Evolutionary conservation across 768 basidiomycete genomes (phyloP).

Genomic region (Fomitopsis serialis): DNA sequence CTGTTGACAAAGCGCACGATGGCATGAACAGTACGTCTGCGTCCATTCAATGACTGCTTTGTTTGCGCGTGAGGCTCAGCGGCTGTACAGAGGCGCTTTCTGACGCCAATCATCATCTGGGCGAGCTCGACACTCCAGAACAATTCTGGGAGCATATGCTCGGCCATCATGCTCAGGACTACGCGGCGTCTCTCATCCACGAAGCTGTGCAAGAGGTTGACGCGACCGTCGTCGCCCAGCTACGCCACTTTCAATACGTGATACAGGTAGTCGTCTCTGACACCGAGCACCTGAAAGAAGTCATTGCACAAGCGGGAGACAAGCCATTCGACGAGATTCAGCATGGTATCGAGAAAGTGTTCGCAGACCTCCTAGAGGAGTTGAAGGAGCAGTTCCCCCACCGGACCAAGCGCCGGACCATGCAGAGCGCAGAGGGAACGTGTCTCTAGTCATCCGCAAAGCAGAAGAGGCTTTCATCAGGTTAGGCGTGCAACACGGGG

Average conservation of each 20-base stretch:
- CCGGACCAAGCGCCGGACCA: constrained; percentile 27
- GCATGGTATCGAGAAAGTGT: background rate
- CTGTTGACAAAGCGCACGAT: no score
- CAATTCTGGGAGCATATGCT: background rate
- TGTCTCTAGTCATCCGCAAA: constrained; percentile 19
- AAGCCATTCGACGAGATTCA: background rate
- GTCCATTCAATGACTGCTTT: no score
- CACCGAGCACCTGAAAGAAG: background rate
- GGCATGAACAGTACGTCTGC: no score
- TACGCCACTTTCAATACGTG: background rate
- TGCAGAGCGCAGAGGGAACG: constrained; percentile 18
- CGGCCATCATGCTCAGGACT: background rate
- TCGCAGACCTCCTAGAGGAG: constrained; percentile 19
- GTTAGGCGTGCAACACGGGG: constrained; percentile 15
- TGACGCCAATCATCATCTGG: no score
- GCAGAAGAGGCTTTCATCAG: constrained; percentile 22
- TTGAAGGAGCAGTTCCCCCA: constrained; percentile 20
- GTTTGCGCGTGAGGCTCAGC: no score
- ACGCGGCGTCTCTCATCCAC: background rate
- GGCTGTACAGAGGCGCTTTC: no score
- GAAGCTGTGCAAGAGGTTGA: background rate
- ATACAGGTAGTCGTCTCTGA: background rate
- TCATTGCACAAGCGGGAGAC: background rate
- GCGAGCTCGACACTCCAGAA: no score
- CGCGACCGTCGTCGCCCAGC: background rate